Conservation (phyloP, 176 grass and related monocot species). For the Canna indica region DNA sequence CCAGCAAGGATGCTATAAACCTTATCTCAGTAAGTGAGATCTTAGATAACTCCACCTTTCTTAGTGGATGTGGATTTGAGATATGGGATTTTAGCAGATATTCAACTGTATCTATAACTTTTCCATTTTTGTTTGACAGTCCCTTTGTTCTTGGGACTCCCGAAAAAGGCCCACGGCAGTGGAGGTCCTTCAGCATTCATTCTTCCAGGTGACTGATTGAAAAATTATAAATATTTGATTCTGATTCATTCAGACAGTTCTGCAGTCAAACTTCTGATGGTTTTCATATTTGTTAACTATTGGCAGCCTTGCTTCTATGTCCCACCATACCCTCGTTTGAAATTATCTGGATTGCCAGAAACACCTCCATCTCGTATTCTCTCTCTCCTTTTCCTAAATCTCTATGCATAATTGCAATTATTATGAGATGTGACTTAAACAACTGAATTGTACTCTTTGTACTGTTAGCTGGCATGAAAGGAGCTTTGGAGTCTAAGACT, state of each 20-base stretch:
- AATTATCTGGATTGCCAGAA: slow-evolving; percentile 33
- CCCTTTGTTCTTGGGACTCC: slow-evolving; percentile 89
- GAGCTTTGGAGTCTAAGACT: slow-evolving; percentile 51
- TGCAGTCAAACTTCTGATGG: not conserved
- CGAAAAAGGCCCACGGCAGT: slow-evolving; percentile 62
- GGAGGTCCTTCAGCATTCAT: slow-evolving; percentile 84
- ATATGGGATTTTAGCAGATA: not conserved
- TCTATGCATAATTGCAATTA: slow-evolving; percentile 21
- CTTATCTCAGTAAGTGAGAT: slow-evolving; percentile 61
- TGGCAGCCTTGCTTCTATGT: slow-evolving; percentile 80
- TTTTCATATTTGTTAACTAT: not conserved
- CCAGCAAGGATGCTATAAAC: slow-evolving; percentile 65
- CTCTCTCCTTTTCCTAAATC: slow-evolving; percentile 2
- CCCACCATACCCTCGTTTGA: slow-evolving; percentile 67
- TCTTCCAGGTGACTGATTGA: slow-evolving; percentile 64
- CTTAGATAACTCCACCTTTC: not conserved
- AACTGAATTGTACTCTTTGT: not conserved
- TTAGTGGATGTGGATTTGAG: not conserved
- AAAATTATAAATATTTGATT: slow-evolving; percentile 4
- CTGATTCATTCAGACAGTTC: not conserved
- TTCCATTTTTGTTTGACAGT: slow-evolving; percentile 26
- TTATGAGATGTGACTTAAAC: not conserved
- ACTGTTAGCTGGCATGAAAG: slow-evolving; percentile 42
- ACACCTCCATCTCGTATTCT: slow-evolving; percentile 58
- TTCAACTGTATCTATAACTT: slow-evolving; percentile 3